phyloP scores from a whole-genome alignment of 2,329 filamentous ascomycete species.

The Botryotinia calthae region DNA sequence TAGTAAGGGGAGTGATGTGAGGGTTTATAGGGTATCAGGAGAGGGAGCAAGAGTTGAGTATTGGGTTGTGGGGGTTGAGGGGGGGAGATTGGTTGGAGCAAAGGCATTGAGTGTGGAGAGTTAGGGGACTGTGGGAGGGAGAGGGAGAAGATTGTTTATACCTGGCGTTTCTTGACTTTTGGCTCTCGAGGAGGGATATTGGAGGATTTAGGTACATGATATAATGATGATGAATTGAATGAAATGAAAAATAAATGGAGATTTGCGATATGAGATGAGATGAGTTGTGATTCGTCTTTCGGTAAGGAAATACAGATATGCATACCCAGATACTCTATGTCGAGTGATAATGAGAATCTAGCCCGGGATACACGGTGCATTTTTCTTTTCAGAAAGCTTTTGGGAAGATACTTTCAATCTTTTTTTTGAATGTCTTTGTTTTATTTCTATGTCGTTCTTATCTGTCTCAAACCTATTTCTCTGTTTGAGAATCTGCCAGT shows the following conservation, averaged over 20 bases:
- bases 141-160: background rate
- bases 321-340: background rate
- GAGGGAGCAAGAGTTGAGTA: constrained; percentile 69
- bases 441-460: background rate
- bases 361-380: background rate
- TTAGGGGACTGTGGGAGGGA: background rate
- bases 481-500: background rate
- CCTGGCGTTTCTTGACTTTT: constrained; percentile 2
- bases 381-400: background rate
- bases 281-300: background rate
- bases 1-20: constrained; percentile 61
- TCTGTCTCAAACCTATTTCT: background rate
- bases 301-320: background rate
- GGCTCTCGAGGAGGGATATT: background rate
- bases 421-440: background rate
- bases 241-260: background rate
- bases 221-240: background rate
- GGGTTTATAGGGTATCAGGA: constrained; percentile 69
- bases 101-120: constrained; percentile 20
- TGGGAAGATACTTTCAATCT: background rate
- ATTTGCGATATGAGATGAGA: background rate
- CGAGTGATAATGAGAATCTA: background rate
- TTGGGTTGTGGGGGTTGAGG: constrained; percentile 68
- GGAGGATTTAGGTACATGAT: background rate
- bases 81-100: constrained; percentile 37